Evolutionary conservation across 495 filamentous ascomycete species (phyloP).

Genomic region (Lasiosphaeria miniovina): DNA sequence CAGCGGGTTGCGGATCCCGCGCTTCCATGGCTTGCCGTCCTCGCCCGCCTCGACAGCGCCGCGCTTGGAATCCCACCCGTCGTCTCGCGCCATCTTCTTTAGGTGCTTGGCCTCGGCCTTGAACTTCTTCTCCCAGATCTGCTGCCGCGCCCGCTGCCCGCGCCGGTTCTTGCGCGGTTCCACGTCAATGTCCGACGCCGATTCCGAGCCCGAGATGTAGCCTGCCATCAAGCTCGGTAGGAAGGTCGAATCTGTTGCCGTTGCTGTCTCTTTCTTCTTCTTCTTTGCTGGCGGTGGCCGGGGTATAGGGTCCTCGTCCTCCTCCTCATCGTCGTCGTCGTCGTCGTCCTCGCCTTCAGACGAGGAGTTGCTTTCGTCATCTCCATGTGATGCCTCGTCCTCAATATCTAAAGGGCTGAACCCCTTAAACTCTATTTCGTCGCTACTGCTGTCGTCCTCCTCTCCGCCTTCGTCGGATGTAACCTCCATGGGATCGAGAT

Average conservation of each 20-base stretch:
- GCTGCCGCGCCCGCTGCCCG: constrained; percentile 81
- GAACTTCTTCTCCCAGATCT: constrained; percentile 91
- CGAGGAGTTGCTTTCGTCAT: constrained; percentile 19
- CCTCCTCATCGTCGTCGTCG: constrained; percentile 14
- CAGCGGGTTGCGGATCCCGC: constrained; percentile 33
- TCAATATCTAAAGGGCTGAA: constrained; percentile 15
- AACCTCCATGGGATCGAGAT: constrained; percentile 21
- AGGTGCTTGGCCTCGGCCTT: constrained; percentile 40
- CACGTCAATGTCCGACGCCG: constrained; percentile 50
- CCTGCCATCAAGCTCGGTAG: constrained; percentile 85
- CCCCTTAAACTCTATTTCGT: constrained; percentile 14
- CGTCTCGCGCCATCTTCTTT: constrained; percentile 32
- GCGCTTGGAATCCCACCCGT: constrained; percentile 53
- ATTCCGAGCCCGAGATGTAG: constrained; percentile 87
- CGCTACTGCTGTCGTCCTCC: constrained; percentile 2
- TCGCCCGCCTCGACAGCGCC: constrained; percentile 38
- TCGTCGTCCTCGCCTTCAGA: constrained; percentile 13
- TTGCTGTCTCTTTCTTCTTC: constrained; percentile 21
- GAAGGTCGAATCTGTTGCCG: constrained; percentile 60
- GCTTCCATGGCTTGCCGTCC: constrained; percentile 45
- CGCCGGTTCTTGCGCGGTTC: constrained; percentile 72
- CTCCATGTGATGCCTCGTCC: constrained; percentile 8
- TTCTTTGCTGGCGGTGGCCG: constrained; percentile 43
- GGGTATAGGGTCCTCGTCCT: constrained; percentile 30
- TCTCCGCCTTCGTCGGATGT: constrained; percentile 19